Evolutionary conservation across 1,284 basidiomycete species (phyloP).

Genomic region (Tylopilus sp.): DNA sequence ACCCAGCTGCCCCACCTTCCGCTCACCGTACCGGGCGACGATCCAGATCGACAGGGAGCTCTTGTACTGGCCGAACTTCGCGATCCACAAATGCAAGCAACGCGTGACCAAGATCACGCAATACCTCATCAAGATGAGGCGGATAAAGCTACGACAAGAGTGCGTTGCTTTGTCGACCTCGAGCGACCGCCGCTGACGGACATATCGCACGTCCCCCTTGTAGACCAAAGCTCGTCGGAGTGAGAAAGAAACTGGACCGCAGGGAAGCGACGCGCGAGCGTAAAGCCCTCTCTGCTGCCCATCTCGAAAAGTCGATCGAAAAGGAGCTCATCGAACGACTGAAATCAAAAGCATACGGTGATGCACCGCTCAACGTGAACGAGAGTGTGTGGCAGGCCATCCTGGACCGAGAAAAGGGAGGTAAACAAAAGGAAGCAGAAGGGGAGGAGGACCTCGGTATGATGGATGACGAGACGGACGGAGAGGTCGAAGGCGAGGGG

Average conservation of each 20-base stretch:
- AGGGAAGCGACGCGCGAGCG: constrained; percentile 89
- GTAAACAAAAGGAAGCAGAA: constrained; percentile 43
- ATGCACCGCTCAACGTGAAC: constrained; percentile 96
- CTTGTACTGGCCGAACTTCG: constrained; percentile 96
- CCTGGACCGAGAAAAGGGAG: constrained; percentile 71
- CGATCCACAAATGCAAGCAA: constrained; percentile 98
- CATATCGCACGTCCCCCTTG: background rate
- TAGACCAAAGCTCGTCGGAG: constrained; percentile 88
- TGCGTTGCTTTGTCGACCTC: constrained; percentile 40
- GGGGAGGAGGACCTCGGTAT: constrained; percentile 46
- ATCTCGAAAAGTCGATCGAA: constrained; percentile 91
- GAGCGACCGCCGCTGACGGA: constrained; percentile 1
- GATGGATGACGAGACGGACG: constrained; percentile 49
- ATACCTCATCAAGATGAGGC: constrained; percentile 97
- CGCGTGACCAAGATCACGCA: constrained; percentile 98
- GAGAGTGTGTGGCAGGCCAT: constrained; percentile 94
- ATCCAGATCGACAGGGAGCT: constrained; percentile 88
- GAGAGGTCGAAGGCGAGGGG: constrained; percentile 49
- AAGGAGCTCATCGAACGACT: constrained; percentile 94
- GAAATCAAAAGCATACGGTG: constrained; percentile 95
- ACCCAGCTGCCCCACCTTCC: background rate
- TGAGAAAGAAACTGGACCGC: constrained; percentile 98
- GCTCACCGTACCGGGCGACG: background rate
- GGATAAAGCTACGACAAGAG: constrained; percentile 86
- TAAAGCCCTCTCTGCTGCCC: constrained; percentile 92